A percentile compares a stretch with the other conserved stretches of the same genome.
Conservation (phyloP, 2,329 filamentous ascomycete species). For the Aspergillus flavus region DNA sequence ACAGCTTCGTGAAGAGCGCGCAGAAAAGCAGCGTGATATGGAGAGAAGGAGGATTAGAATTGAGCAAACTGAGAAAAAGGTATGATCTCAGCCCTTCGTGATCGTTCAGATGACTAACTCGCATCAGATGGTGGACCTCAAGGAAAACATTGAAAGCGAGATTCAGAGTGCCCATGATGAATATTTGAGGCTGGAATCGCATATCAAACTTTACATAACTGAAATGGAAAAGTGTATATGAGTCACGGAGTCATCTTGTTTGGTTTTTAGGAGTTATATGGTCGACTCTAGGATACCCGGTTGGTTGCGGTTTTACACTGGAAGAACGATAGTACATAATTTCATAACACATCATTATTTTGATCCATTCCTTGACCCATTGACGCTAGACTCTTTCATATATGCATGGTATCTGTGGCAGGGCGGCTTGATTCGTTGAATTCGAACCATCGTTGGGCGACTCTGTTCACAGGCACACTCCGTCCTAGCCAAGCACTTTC, state of each 20-base stretch:
- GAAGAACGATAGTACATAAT: constrained; percentile 29
- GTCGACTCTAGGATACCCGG: constrained; percentile 44
- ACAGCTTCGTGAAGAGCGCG: constrained; percentile 79
- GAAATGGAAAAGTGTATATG: constrained; percentile 93
- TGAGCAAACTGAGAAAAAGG: constrained; percentile 98
- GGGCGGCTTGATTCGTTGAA: constrained; percentile 47
- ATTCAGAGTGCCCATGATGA: constrained; percentile 88
- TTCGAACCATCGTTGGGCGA: constrained; percentile 68
- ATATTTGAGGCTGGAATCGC: constrained; percentile 95
- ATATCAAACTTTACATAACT: constrained; percentile 96
- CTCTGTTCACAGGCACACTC: constrained; percentile 58
- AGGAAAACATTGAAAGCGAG: constrained; percentile 95
- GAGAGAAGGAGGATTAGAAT: constrained; percentile 90
- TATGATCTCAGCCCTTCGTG: constrained; percentile 42
- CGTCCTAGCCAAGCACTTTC: constrained; percentile 58
- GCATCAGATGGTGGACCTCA: constrained; percentile 87
- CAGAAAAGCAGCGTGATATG: constrained; percentile 86
- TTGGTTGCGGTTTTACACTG: constrained; percentile 29
- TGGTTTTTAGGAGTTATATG: constrained; percentile 38
- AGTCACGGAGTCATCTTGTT: constrained; percentile 20
- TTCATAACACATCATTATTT: constrained; percentile 4
- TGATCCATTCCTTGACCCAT: constrained; percentile 12
- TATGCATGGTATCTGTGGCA: constrained; percentile 1
- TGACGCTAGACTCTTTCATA: constrained; percentile 15
- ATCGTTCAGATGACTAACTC: constrained; percentile 22